Evolutionary conservation across 2,329 filamentous ascomycete genomes (phyloP), one percentile per base, ranked within the genome.

Genomic region (Lachnellula willkommii): DNA sequence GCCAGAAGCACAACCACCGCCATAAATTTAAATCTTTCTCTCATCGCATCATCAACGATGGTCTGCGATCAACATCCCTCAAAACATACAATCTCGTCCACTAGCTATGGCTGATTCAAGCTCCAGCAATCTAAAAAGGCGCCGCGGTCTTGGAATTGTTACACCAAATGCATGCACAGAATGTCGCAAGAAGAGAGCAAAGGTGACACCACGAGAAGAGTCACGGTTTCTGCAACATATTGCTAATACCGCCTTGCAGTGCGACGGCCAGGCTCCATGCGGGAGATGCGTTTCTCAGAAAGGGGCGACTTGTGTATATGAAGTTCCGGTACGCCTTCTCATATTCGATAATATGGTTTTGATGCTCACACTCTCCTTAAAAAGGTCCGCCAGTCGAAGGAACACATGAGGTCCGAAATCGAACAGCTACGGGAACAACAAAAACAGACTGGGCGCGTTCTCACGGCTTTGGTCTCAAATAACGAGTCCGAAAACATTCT

Each of bases 341-440:
- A 12, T 11, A 14, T 22, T n/a, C 9, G 14, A 22, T 32, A 22
- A 11, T 7, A 47, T 12, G 5, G 12, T 32, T 15, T 11, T 6
- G 4, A 28, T 22, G 22, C 26, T 28, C 7, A 28, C 14, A 32
- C 28, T 14, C 2, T 22, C 12, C 14, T 12, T 11, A 4, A 32
- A 32, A 22, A 47, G 45, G 45, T 47, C 5, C 81, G 83, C 46
- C 82, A 84, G 61, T 84, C 82, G 11, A 86, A 86, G 59, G 82
- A 85, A 58, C 77, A 78, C 52, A 74, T 86, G 5, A 77, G 83
- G 46, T 73, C 72, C 64, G 82, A 85, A 63, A 82, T 85, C 57
- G 83, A 85, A 52, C 70, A 70, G 26, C 70, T 86, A 37, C 79
- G 79, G 48, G 74, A 74, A 15, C 77, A 79, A 43, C 79, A 84